Evolutionary conservation across 2,329 filamentous ascomycete species (phyloP).

Genomic region (Trichoderma aggressivum): DNA sequence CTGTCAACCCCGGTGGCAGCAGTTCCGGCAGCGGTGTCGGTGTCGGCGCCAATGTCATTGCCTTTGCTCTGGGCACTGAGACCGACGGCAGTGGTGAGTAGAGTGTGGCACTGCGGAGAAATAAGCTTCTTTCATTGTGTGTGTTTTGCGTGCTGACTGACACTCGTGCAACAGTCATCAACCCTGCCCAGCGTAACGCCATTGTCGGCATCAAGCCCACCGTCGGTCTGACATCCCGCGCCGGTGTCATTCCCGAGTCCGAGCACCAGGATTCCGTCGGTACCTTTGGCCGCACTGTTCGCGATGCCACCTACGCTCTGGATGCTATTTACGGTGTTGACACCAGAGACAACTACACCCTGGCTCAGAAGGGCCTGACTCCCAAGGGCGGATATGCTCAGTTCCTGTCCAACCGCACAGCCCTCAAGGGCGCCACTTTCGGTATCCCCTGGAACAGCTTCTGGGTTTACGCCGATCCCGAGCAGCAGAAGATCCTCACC

Average conservation of each 20-base stretch:
- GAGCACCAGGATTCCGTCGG: constrained; percentile 68
- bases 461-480: constrained; percentile 58
- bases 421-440: constrained; percentile 60
- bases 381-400: constrained; percentile 55
- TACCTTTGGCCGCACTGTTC: constrained; percentile 62
- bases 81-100: constrained; percentile 61
- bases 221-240: constrained; percentile 66
- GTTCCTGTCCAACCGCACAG: constrained; percentile 51
- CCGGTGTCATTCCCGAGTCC: constrained; percentile 62
- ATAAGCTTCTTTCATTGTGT: not conserved
- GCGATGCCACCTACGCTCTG: constrained; percentile 64
- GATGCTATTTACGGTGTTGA: constrained; percentile 68
- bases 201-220: constrained; percentile 75
- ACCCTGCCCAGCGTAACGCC: constrained; percentile 65
- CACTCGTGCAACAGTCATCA: constrained; percentile 51
- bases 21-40: constrained; percentile 64
- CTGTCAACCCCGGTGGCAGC: constrained; percentile 64
- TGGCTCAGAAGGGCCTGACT: constrained; percentile 52
- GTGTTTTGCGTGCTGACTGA: not conserved
- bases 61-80: constrained; percentile 69
- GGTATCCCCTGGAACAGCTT: constrained; percentile 70
- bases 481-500: constrained; percentile 54
- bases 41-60: constrained; percentile 59
- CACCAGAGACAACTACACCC: constrained; percentile 61
- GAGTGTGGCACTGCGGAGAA: constrained; percentile 4